phyloP scores from a whole-genome alignment of 176 grass and related monocot genomes.

The Chrysopogon serrulatus region DNA sequence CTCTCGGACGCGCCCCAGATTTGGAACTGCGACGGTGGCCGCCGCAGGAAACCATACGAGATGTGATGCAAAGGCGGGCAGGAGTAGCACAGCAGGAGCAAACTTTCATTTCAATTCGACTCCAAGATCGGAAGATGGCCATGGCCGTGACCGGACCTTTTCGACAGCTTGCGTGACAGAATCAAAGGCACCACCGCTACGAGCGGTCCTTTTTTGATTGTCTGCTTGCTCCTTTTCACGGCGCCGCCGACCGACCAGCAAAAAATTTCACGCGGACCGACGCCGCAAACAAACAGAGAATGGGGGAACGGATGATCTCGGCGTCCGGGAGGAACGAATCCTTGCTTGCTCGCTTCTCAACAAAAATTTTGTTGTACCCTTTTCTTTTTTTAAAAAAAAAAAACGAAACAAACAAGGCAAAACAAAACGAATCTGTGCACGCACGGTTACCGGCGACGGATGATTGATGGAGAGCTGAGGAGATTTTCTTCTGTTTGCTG shows the following conservation, averaged over 20 bases:
- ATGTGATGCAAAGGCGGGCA: background rate
- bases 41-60: background rate
- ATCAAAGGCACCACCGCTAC: background rate
- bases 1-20: slow-evolving; percentile 14
- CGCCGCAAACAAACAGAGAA: background rate
- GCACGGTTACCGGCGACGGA: slow-evolving; percentile 13
- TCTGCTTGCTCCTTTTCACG: background rate
- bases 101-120: background rate
- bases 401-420: background rate
- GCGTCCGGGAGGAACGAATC: background rate
- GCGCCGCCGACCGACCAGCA: background rate
- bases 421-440: slow-evolving; percentile 24
- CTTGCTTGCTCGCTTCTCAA: too few relatives aligned
- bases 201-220: background rate
- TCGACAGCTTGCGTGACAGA: background rate
- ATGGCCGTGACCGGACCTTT: too few relatives aligned
- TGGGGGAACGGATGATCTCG: background rate
- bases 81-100: background rate
- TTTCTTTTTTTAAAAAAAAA: background rate
- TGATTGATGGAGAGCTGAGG: too few relatives aligned
- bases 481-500: background rate
- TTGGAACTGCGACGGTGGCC: background rate
- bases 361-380: slow-evolving; percentile 26
- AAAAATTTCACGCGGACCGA: background rate
- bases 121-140: background rate